These are phyloP conservation scores for Silene noctiflora DNA, from an alignment of 179 eudicot genomes.

Conservation along the genomic window DNA sequence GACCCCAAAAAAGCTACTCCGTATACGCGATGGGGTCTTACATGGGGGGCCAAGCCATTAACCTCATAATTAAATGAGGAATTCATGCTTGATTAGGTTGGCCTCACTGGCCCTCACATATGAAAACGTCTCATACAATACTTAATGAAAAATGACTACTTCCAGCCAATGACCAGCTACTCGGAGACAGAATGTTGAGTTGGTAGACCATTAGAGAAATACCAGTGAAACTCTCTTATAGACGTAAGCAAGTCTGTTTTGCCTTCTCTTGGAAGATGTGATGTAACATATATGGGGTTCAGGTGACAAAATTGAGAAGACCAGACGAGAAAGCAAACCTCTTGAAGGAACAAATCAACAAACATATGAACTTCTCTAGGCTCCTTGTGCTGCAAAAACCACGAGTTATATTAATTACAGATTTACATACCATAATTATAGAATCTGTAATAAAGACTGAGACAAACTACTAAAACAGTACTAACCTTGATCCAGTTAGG, in stretches of 20 bases:
- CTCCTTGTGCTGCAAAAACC: conserved; percentile 82
- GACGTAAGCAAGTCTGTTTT: neutral
- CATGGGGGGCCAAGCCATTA: neutral
- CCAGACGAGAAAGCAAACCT: conserved; percentile 49
- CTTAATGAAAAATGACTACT: neutral
- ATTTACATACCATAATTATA: conserved; percentile 5
- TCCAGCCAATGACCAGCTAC: neutral
- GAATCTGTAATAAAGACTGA: neutral
- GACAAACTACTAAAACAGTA: conserved; percentile 14
- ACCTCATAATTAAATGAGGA: neutral
- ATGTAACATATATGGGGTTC: neutral
- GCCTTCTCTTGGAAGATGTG: conserved; percentile 9
- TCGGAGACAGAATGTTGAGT: neutral
- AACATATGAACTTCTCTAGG: conserved; percentile 99
- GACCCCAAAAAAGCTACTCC: neutral
- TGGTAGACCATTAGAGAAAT: neutral
- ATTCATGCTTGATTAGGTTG: too few species aligned
- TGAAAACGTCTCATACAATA: neutral
- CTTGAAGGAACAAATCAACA: conserved; percentile 91
- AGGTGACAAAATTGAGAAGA: neutral
- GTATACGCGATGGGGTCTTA: neutral
- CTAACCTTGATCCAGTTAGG: conserved; percentile 98
- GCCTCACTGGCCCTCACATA: too few species aligned
- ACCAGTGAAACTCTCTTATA: neutral
- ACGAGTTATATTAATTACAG: conserved; percentile 23